These are phyloP conservation scores for Begonia fuchsioides DNA, from an alignment of 306 rosid genomes.

Conservation along the genomic window DNA sequence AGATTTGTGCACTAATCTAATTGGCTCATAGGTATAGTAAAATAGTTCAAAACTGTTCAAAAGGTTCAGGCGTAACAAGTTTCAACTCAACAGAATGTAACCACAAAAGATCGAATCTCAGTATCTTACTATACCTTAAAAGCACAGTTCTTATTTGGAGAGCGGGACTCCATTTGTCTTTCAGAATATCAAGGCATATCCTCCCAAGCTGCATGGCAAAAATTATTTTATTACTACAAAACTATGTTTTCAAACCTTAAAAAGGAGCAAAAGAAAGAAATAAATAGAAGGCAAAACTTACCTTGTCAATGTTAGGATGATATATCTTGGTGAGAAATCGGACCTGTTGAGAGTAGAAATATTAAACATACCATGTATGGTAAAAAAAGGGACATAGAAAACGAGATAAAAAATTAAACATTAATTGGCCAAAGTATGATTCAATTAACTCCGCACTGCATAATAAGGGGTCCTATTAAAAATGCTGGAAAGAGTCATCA, in stretches of 20 bases:
- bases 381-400: slow-evolving; percentile 6
- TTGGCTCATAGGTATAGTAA: no score
- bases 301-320: slow-evolving; percentile 99
- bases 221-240: slow-evolving; percentile 2
- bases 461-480: no score
- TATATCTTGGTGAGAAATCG: slow-evolving; percentile 91
- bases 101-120: neutral
- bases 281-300: slow-evolving; percentile 12
- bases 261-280: neutral
- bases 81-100: no score
- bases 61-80: no score
- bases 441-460: no score
- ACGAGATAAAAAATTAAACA: neutral
- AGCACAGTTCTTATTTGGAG: slow-evolving; percentile 18
- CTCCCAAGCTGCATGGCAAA: slow-evolving; percentile 11
- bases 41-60: no score
- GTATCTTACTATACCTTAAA: slow-evolving; percentile 6
- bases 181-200: slow-evolving; percentile 20
- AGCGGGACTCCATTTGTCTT: slow-evolving; percentile 21
- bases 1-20: no score
- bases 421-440: no score
- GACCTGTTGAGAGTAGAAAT: slow-evolving; percentile 35
- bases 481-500: neutral
- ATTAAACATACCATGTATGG: slow-evolving; percentile 4
- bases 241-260: neutral